These are phyloP conservation scores for Populus hybrid DNA, from an alignment of 441 rosid species.

Conservation along the genomic window DNA sequence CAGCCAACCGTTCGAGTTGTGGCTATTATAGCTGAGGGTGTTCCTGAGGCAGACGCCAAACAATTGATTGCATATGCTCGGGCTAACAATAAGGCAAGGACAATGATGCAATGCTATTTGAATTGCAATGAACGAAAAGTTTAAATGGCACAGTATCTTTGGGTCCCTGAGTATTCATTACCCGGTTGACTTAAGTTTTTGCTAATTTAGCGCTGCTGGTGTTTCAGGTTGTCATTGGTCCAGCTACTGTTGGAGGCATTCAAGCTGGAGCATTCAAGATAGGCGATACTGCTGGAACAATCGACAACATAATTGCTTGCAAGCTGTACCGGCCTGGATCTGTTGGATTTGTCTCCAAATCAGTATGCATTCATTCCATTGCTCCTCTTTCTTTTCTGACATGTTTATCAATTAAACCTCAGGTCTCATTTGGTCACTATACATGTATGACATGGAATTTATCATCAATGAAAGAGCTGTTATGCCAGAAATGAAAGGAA, in stretches of 20 bases:
- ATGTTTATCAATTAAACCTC: too few species aligned
- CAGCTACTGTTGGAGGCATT: too few species aligned
- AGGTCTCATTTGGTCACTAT: not conserved
- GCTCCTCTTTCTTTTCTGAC: too few species aligned
- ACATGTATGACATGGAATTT: conserved; percentile 8
- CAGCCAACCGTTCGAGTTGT: conserved; percentile 93
- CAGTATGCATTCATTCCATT: too few species aligned
- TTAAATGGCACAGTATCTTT: too few species aligned
- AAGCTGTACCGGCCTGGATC: conserved; percentile 96
- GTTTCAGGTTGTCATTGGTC: conserved; percentile 89
- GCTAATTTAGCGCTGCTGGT: conserved; percentile 23
- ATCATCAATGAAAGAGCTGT: not conserved
- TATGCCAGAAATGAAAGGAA: not conserved
- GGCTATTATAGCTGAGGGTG: conserved; percentile 98
- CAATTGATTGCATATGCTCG: conserved; percentile 90
- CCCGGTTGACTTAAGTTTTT: not conserved
- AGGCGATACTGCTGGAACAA: conserved; percentile 98
- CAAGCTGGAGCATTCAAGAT: conserved; percentile 98
- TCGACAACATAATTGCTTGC: conserved; percentile 88
- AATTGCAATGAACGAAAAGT: conserved; percentile 22
- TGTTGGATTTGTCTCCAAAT: conserved; percentile 90
- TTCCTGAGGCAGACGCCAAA: conserved; percentile 92
- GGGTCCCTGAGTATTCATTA: not conserved
- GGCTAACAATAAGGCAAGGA: conserved; percentile 78
- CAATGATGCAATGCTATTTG: conserved; percentile 1